A percentile compares a stretch with the other conserved stretches of the same genome.
These are phyloP conservation scores for Cucurbita moschata DNA, from an alignment of 306 rosid genomes.

Conservation along the genomic window DNA sequence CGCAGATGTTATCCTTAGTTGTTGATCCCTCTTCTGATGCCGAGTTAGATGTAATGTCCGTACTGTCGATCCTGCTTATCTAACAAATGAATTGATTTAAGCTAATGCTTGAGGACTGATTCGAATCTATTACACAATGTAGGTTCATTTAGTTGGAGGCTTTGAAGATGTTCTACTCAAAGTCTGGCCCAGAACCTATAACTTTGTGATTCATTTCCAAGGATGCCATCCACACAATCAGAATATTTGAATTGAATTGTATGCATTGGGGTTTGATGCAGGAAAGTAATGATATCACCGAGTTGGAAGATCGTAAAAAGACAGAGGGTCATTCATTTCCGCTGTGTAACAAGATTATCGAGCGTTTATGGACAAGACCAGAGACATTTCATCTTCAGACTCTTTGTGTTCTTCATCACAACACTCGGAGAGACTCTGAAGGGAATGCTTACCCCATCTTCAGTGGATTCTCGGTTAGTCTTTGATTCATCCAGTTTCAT, in stretches of 20 bases:
- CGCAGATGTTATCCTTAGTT: constrained; percentile 56
- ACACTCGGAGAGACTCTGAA: constrained; percentile 47
- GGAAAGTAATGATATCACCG: constrained; percentile 25
- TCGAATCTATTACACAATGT: constrained; percentile 9
- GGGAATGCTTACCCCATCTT: constrained; percentile 47
- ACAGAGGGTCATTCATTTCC: constrained; percentile 57
- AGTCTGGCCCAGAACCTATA: constrained; percentile 36
- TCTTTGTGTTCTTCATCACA: constrained; percentile 63
- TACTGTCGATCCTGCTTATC: not conserved
- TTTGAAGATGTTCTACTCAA: constrained; percentile 57
- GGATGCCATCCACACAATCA: constrained; percentile 8
- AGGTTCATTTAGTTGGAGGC: constrained; percentile 83
- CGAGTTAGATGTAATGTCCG: constrained; percentile 41
- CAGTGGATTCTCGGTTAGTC: constrained; percentile 60
- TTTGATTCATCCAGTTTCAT: not conserved
- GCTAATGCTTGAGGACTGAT: constrained; percentile 3
- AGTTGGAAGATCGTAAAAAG: constrained; percentile 17
- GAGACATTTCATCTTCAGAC: constrained; percentile 68
- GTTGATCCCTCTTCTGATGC: constrained; percentile 24
- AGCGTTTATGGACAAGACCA: constrained; percentile 33
- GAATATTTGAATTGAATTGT: constrained; percentile 21
- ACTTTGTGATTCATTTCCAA: constrained; percentile 32
- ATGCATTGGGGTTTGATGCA: constrained; percentile 50
- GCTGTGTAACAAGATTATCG: constrained; percentile 46
- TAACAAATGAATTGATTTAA: not conserved